A percentile compares a stretch with the other conserved stretches of the same genome.
Conservation (phyloP, 139 green algal species). For the Micromonas commoda region DNA sequence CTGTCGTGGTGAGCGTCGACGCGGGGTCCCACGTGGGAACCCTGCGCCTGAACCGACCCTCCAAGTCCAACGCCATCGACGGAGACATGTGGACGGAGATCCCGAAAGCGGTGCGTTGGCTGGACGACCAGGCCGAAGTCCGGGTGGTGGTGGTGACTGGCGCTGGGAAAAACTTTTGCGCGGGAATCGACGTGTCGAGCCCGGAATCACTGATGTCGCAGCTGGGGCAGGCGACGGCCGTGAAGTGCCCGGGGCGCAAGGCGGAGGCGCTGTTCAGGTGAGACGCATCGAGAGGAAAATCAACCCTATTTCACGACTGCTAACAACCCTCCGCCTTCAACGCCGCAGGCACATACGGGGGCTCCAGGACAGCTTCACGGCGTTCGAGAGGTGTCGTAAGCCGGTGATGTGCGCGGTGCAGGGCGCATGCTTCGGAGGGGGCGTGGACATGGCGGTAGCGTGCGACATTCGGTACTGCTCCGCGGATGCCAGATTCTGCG, state of each 20-base stretch:
- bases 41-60: neutral
- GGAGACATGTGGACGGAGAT: neutral
- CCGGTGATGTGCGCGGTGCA: conserved; percentile 54
- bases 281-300: too few species aligned
- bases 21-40: neutral
- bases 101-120: neutral
- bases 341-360: neutral
- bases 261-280: neutral
- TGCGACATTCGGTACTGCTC: conserved; percentile 73
- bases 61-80: conserved; percentile 7
- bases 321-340: too few species aligned
- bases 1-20: neutral
- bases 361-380: conserved; percentile 52
- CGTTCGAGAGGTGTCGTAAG: conserved; percentile 53
- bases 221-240: neutral
- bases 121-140: neutral
- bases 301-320: neutral
- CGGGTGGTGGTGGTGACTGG: neutral
- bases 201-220: neutral
- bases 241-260: neutral
- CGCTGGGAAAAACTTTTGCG: conserved; percentile 21
- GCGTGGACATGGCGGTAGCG: conserved; percentile 77
- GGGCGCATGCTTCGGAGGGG: conserved; percentile 77
- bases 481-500: conserved; percentile 61
- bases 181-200: conserved; percentile 16